Conservation (phyloP, 2,329 filamentous ascomycete species). For the Neofusicoccum sp. region DNA sequence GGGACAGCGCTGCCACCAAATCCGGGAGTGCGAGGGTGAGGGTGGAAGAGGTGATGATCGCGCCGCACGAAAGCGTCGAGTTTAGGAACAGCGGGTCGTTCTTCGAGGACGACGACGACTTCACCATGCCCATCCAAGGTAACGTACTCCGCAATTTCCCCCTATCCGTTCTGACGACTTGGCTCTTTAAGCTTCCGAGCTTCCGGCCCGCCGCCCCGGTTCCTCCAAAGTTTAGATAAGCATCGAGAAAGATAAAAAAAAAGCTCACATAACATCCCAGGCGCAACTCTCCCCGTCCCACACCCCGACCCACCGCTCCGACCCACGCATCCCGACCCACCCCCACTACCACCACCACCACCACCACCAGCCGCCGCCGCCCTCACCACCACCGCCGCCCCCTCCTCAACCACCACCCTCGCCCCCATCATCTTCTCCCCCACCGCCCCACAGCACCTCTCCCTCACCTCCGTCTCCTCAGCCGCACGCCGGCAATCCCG, state of each 20-base stretch:
- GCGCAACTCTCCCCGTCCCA: not conserved
- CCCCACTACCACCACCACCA: not conserved
- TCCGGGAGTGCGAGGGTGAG: not conserved
- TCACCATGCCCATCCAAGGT: not conserved
- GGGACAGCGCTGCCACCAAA: not conserved
- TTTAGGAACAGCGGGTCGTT: not conserved
- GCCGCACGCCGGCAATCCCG: not conserved
- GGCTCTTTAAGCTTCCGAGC: not conserved
- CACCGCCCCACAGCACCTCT: not conserved
- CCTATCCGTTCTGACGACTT: not conserved
- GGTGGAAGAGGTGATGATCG: not conserved
- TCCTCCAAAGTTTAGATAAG: not conserved
- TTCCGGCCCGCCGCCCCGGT: not conserved
- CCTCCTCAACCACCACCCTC: not conserved
- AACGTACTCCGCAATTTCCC: not conserved
- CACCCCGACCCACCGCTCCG: not conserved
- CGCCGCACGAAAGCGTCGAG: not conserved
- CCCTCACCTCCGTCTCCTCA: not conserved
- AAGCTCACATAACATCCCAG: too few relatives aligned
- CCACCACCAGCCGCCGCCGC: not conserved
- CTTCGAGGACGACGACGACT: not conserved
- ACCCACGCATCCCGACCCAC: not conserved
- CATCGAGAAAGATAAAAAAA: not conserved
- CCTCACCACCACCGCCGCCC: not conserved
- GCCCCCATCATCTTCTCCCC: not conserved